These are phyloP conservation scores for Priceomyces fermenticarens DNA, from an alignment of 805 yeast species.

Conservation along the genomic window DNA sequence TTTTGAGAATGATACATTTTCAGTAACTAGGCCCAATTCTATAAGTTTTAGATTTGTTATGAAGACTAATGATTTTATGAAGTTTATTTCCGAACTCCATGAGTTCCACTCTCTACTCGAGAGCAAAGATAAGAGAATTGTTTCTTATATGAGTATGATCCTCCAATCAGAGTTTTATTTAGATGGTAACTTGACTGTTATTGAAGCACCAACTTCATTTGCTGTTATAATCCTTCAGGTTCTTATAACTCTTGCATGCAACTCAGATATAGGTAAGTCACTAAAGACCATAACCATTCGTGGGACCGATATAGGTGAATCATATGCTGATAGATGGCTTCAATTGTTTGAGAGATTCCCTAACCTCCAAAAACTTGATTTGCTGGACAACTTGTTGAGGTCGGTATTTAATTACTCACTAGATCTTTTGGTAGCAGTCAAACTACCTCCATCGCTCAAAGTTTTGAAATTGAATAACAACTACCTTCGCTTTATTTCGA, in stretches of 20 bases:
- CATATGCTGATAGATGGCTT: conserved; percentile 30
- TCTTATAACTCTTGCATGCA: conserved; percentile 19
- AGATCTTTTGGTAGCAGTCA: conserved; percentile 15
- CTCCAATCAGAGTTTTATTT: conserved; percentile 21
- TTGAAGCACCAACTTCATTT: conserved; percentile 31
- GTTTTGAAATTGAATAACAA: conserved; percentile 25
- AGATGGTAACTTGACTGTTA: conserved; percentile 23
- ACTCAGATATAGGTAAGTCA: conserved; percentile 9
- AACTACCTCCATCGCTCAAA: conserved; percentile 23
- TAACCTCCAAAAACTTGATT: conserved; percentile 17
- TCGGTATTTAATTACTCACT: conserved; percentile 9
- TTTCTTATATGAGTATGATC: conserved; percentile 12
- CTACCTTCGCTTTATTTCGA: conserved; percentile 16
- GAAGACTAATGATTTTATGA: conserved; percentile 19
- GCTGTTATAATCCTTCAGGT: conserved; percentile 26
- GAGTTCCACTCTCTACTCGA: conserved; percentile 16
- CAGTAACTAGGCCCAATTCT: conserved; percentile 15
- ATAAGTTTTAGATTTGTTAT: conserved; percentile 21
- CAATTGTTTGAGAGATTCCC: conserved; percentile 22
- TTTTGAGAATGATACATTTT: conserved; percentile 9
- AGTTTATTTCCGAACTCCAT: conserved; percentile 18
- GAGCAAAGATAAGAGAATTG: conserved; percentile 9
- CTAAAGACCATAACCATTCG: conserved; percentile 17
- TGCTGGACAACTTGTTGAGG: conserved; percentile 24
- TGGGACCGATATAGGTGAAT: conserved; percentile 33